A percentile compares a stretch with the other conserved stretches of the same genome.
Conservation (phyloP, 2,329 filamentous ascomycete species). For the Akanthomyces dipterigenus region DNA sequence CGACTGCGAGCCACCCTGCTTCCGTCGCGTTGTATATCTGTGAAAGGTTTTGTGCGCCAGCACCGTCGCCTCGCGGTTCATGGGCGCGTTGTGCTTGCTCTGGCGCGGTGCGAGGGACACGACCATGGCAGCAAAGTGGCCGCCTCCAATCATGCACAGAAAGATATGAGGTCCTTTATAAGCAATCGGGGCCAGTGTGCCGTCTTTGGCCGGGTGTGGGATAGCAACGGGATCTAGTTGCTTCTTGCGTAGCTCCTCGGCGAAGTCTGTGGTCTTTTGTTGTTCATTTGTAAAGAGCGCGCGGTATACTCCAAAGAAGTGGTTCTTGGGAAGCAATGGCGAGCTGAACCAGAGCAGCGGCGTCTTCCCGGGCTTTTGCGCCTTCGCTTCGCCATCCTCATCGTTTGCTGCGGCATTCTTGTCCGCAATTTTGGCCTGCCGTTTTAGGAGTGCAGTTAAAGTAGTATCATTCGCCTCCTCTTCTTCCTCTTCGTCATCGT, state of each 20-base stretch:
- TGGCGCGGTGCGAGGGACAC: conserved; percentile 79
- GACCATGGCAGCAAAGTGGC: conserved; percentile 95
- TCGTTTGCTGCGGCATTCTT: conserved; percentile 41
- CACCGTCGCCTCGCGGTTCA: conserved; percentile 80
- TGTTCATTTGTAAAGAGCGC: conserved; percentile 71
- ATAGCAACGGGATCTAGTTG: conserved; percentile 61
- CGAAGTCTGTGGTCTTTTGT: conserved; percentile 52
- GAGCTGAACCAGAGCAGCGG: conserved; percentile 85
- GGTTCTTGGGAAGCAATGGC: conserved; percentile 65
- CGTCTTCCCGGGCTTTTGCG: conserved; percentile 54
- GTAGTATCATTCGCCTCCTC: conserved; percentile 58
- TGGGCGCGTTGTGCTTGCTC: conserved; percentile 61
- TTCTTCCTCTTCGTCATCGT: conserved; percentile 62
- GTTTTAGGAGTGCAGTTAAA: conserved; percentile 71
- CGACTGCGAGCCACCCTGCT: conserved; percentile 92
- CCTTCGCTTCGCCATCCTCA: conserved; percentile 40
- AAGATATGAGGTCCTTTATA: conserved; percentile 81
- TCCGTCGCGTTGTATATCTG: conserved; percentile 89
- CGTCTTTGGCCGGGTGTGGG: conserved; percentile 50
- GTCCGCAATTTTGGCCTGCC: conserved; percentile 67
- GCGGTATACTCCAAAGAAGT: conserved; percentile 78
- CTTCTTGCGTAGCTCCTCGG: conserved; percentile 66
- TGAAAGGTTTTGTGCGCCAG: conserved; percentile 97
- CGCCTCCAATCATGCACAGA: conserved; percentile 96
- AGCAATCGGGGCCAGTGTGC: conserved; percentile 44